These are phyloP conservation scores for Letharia columbiana DNA, from an alignment of 495 filamentous ascomycete genomes.

Conservation along the genomic window DNA sequence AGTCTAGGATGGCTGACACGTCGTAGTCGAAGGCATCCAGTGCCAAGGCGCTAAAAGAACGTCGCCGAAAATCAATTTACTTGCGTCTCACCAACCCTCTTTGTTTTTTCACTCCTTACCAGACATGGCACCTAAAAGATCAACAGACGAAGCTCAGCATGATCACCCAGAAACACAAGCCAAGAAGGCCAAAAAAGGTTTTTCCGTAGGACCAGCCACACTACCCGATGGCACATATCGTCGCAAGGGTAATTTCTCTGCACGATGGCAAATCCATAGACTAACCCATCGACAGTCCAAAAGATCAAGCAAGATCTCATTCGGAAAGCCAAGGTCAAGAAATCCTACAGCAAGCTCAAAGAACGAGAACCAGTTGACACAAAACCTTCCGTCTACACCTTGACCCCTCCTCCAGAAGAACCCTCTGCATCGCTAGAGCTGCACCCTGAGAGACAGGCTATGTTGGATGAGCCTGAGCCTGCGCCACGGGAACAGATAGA, in stretches of 20 bases:
- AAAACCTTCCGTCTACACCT: slow-evolving; percentile 5
- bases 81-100: not conserved
- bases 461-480: slow-evolving; percentile 45
- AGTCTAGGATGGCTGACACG: too few species aligned
- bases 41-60: not conserved
- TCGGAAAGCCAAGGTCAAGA: slow-evolving; percentile 88
- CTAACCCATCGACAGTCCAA: slow-evolving; percentile 48
- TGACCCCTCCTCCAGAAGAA: slow-evolving; percentile 14
- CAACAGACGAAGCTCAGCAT: not conserved
- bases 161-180: slow-evolving; percentile 10
- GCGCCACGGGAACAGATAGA: slow-evolving; percentile 25
- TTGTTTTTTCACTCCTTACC: not conserved
- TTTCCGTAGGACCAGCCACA: slow-evolving; percentile 82
- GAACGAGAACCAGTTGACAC: slow-evolving; percentile 41
- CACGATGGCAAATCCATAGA: not conserved
- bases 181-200: slow-evolving; percentile 53
- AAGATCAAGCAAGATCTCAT: slow-evolving; percentile 91
- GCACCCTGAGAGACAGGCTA: slow-evolving; percentile 64
- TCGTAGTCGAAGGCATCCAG: not conserved
- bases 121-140: slow-evolving; percentile 19
- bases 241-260: slow-evolving; percentile 62
- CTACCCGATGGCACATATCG: slow-evolving; percentile 86
- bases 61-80: not conserved
- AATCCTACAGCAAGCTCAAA: slow-evolving; percentile 83
- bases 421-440: slow-evolving; percentile 44